phyloP scores from a whole-genome alignment of 2,329 filamentous ascomycete genomes.

The Colletotrichum sojae region DNA sequence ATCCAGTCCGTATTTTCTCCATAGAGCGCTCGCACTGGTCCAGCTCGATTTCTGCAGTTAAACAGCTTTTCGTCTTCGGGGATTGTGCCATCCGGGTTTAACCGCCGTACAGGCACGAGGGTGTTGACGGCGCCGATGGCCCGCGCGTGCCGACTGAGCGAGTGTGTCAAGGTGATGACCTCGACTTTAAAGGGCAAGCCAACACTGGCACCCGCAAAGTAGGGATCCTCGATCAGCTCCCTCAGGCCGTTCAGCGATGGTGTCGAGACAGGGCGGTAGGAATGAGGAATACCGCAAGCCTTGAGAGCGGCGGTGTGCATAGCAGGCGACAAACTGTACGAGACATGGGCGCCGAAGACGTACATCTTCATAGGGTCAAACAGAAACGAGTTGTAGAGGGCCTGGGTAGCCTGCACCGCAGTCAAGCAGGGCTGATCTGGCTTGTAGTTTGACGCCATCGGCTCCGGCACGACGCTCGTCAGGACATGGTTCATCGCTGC shows the following conservation, averaged over 20 bases:
- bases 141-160: slow-evolving; percentile 79
- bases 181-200: slow-evolving; percentile 83
- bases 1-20: slow-evolving; percentile 90
- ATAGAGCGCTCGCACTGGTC: slow-evolving; percentile 78
- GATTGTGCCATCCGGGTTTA: slow-evolving; percentile 69
- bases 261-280: slow-evolving; percentile 76
- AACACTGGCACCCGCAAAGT: slow-evolving; percentile 81
- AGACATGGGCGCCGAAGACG: slow-evolving; percentile 80
- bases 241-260: slow-evolving; percentile 74
- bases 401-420: slow-evolving; percentile 73
- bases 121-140: slow-evolving; percentile 85
- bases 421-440: slow-evolving; percentile 61
- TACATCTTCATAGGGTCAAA: slow-evolving; percentile 80
- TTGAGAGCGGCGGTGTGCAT: slow-evolving; percentile 82
- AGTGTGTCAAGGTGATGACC: slow-evolving; percentile 77
- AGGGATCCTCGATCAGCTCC: slow-evolving; percentile 73
- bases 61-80: slow-evolving; percentile 68
- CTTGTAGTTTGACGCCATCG: slow-evolving; percentile 44
- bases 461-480: slow-evolving; percentile 70
- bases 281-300: slow-evolving; percentile 77
- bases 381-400: slow-evolving; percentile 76
- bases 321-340: slow-evolving; percentile 80
- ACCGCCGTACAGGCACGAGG: slow-evolving; percentile 76
- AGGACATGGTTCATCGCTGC: slow-evolving; percentile 77
- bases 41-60: slow-evolving; percentile 72